Evolutionary conservation across 169 alveolate species (phyloP).

Genomic region (Plasmodium vivax): DNA sequence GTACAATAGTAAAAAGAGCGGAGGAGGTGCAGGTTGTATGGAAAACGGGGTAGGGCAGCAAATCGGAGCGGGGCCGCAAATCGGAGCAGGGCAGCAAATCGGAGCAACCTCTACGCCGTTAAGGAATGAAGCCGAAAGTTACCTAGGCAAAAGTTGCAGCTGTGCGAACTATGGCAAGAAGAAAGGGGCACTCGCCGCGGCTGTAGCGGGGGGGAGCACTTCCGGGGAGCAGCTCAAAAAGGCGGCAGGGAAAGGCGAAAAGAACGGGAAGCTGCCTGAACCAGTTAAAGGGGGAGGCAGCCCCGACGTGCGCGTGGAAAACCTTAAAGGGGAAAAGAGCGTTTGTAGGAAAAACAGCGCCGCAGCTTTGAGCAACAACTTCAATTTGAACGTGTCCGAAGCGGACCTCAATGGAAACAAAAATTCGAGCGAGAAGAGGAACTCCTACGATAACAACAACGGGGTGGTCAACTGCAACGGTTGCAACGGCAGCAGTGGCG

Average conservation of each 20-base stretch:
- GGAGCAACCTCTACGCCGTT: background rate
- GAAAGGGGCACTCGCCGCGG: background rate
- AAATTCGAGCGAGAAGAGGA: background rate
- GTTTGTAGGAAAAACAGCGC: background rate
- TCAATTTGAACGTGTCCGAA: conserved; percentile 12
- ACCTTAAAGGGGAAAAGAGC: background rate
- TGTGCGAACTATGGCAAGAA: background rate
- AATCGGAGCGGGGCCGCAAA: background rate
- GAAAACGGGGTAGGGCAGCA: background rate
- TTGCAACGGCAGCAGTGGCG: background rate
- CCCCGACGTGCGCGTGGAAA: background rate
- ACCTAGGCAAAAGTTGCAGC: background rate
- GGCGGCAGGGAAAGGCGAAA: background rate
- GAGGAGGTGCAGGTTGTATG: background rate
- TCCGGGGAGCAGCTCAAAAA: background rate
- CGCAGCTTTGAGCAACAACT: background rate
- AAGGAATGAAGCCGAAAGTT: background rate
- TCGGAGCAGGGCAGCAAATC: too few species aligned
- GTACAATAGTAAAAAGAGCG: background rate
- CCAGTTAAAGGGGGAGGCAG: background rate
- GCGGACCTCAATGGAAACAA: background rate
- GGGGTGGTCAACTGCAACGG: background rate
- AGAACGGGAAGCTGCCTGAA: background rate
- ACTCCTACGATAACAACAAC: background rate
- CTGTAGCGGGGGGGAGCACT: background rate